phyloP scores from a whole-genome alignment of 2,329 filamentous ascomycete species.

The Cyphellophora attinorum region DNA sequence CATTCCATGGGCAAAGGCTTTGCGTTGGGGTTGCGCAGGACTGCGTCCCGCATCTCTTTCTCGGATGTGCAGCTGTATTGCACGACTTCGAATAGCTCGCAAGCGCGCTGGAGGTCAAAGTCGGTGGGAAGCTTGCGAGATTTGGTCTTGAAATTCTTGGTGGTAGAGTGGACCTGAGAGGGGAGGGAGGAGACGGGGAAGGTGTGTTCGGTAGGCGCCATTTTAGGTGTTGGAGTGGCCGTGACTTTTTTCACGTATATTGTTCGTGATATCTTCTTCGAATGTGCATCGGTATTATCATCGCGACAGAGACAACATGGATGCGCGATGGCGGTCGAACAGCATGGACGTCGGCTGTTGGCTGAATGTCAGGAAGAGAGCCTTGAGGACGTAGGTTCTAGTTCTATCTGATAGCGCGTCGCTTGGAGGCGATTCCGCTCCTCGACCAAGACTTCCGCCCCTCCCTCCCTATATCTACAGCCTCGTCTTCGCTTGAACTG shows the following conservation, averaged over 20 bases:
- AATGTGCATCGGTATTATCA: too few relatives aligned
- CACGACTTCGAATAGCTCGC: constrained; percentile 48
- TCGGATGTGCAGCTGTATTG: constrained; percentile 54
- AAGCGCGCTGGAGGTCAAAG: constrained; percentile 41
- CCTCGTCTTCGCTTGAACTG: too few relatives aligned
- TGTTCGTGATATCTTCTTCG: background rate
- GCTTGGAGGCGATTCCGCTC: background rate
- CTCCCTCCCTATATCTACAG: background rate
- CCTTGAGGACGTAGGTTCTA: constrained; percentile 43
- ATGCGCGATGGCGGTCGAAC: constrained; percentile 27
- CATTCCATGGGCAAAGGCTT: constrained; percentile 33
- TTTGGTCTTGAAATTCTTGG: constrained; percentile 37
- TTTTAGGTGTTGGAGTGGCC: constrained; percentile 20
- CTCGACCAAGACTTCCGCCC: background rate
- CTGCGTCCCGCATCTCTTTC: constrained; percentile 21
- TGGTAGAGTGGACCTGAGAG: constrained; percentile 38
- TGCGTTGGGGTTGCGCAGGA: constrained; percentile 6
- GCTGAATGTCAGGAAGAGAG: constrained; percentile 39
- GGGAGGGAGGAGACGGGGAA: constrained; percentile 45
- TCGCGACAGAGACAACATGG: constrained; percentile 7
- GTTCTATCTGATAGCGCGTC: too few relatives aligned
- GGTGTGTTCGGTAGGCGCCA: constrained; percentile 47
- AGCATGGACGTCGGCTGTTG: constrained; percentile 45
- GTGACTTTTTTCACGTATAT: constrained; percentile 1
- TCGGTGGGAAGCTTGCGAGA: constrained; percentile 40